These are phyloP conservation scores for Syzygium oleosum DNA, from an alignment of 345 rosid genomes.

Conservation along the genomic window DNA sequence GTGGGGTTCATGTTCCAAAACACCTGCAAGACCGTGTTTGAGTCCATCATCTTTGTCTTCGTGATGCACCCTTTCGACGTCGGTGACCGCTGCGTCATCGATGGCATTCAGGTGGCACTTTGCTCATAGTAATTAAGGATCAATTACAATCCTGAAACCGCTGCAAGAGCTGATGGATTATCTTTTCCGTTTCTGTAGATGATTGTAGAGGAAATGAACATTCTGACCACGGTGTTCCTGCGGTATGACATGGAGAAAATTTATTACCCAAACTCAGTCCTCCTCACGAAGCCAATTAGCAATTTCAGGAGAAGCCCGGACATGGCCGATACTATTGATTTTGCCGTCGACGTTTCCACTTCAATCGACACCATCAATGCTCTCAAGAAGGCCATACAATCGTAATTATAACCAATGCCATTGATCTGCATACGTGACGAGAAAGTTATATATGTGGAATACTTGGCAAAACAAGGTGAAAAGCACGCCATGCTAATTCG, in stretches of 20 bases:
- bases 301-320: slow-evolving; percentile 55
- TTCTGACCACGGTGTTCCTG: slow-evolving; percentile 62
- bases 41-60: slow-evolving; percentile 76
- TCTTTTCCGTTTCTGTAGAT: slow-evolving; percentile 19
- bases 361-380: slow-evolving; percentile 34
- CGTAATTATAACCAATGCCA: slow-evolving; percentile 9
- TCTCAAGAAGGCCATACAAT: slow-evolving; percentile 46
- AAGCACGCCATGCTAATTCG: neutral
- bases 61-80: slow-evolving; percentile 83
- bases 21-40: slow-evolving; percentile 72
- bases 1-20: slow-evolving; percentile 77
- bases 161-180: neutral
- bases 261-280: slow-evolving; percentile 65
- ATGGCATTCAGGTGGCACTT: slow-evolving; percentile 54
- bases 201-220: slow-evolving; percentile 92
- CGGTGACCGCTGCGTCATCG: slow-evolving; percentile 74
- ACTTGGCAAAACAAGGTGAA: neutral
- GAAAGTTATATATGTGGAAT: neutral
- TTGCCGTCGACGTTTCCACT: slow-evolving; percentile 39
- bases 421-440: neutral
- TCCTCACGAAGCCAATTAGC: slow-evolving; percentile 51
- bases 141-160: neutral
- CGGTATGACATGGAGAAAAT: slow-evolving; percentile 77
- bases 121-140: neutral
- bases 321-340: slow-evolving; percentile 40